Evolutionary conservation across 1,284 basidiomycete species (phyloP).

Genomic region (Veloboletus limbatus): DNA sequence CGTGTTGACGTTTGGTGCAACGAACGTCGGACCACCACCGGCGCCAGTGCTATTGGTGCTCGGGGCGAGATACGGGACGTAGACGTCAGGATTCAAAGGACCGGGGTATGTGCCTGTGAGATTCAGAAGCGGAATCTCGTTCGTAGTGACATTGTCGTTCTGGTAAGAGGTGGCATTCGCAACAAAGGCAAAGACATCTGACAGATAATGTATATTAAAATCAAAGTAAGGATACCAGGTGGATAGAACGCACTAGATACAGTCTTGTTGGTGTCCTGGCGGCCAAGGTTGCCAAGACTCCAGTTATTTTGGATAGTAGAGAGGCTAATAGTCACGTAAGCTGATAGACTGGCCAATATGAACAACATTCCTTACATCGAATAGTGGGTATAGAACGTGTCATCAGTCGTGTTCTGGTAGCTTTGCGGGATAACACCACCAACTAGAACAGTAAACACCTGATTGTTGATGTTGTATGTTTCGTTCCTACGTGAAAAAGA

Average conservation of each 20-base stretch:
- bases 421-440: constrained; percentile 48
- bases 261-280: constrained; percentile 51
- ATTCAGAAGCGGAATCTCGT: constrained; percentile 33
- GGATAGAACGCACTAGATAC: constrained; percentile 24
- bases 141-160: constrained; percentile 30
- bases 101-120: constrained; percentile 32
- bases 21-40: constrained; percentile 41
- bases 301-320: constrained; percentile 67
- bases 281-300: constrained; percentile 57
- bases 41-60: constrained; percentile 36
- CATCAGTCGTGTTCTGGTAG: constrained; percentile 47
- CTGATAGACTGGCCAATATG: neutral
- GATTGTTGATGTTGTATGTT: constrained; percentile 45
- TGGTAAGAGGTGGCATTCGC: constrained; percentile 40
- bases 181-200: constrained; percentile 49
- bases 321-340: constrained; percentile 32
- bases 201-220: neutral
- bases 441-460: constrained; percentile 48
- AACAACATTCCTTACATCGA: constrained; percentile 35
- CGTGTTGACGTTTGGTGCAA: constrained; percentile 35
- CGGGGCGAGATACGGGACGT: constrained; percentile 44
- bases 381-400: constrained; percentile 67
- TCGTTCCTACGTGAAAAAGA: constrained; percentile 43
- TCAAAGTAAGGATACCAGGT: no score
- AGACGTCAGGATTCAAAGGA: constrained; percentile 36